Base-by-base conservation (phyloP, 345 rosid genomes). In the Punica granatum region DNA sequence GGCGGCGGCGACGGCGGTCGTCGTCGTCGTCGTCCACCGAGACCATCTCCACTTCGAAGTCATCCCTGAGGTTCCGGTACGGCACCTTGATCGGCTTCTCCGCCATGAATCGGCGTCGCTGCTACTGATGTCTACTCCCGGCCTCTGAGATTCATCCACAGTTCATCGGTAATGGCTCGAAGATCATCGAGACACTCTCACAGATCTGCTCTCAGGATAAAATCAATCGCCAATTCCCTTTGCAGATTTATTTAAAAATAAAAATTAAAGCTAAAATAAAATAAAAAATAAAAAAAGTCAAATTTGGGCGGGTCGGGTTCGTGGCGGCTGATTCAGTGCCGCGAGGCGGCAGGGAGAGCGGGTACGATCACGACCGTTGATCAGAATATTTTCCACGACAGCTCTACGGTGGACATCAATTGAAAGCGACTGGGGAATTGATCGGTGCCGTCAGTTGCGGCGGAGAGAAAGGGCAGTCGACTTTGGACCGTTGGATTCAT, bases 31-130 rank as follows among this genome's bases (percentile, higher is more conserved):
- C 80, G 9, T 74, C 77, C 34, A 73, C 58, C 15, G 76, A 69
- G 63, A 80, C 84, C 90, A 86, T 85, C 74, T 90, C 98, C 75
- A 87, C 72, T 67, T 89, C 97, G 54, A 65, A 73, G 33, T 85
- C 95, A 73, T 86, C 83, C 85, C 69, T 78, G 65, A 94, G 79
- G 82, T 91, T 85, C 88, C 85, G 79, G 78, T 94, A 91, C 36
- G 89, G 86, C 49, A 84, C 84, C 46, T 75, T 73, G 65, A 78
- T 70, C 72, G 86, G 78, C 75, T 54, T 79, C 67, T 76, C 84
- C 41, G 82, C 79, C 87, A 81, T 85, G 59, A 12, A 80, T 79
- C 77, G 41, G 18, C 12, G 21, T 2, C 51, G 39, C 42, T 6
- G 32, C 41, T 32, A 21, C 58, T n/a, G 58, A n/a, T 23, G 26